phyloP scores from a whole-genome alignment of 163 green algal genomes.

The Smithsoniella earleae region DNA sequence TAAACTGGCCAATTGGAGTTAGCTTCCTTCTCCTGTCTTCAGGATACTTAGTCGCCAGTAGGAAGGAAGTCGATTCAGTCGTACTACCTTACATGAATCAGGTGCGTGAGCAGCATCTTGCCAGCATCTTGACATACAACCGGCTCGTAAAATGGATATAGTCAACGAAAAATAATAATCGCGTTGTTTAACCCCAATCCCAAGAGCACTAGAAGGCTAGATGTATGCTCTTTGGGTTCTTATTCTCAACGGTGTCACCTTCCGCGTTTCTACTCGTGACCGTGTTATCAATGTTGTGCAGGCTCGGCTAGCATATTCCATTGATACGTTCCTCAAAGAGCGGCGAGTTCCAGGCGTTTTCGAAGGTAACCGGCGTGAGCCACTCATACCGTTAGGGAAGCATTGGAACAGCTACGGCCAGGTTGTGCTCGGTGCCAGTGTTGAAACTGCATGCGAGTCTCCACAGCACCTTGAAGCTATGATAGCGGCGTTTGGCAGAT shows the following conservation, averaged over 20 bases:
- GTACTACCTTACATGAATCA: conserved; percentile 73
- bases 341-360: conserved; percentile 40
- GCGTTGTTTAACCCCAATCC: too few species aligned
- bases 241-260: too few species aligned
- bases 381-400: conserved; percentile 48
- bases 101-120: not conserved
- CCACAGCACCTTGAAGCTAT: conserved; percentile 46
- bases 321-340: conserved; percentile 35
- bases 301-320: conserved; percentile 48
- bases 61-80: conserved; percentile 62
- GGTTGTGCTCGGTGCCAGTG: conserved; percentile 50
- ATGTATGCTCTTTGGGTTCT: too few species aligned
- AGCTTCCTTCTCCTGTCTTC: conserved; percentile 22
- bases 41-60: conserved; percentile 45
- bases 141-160: too few species aligned
- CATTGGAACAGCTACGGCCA: conserved; percentile 46
- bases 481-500: conserved; percentile 36
- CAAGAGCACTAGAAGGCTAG: too few species aligned
- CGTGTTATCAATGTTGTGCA: too few species aligned
- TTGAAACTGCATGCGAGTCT: conserved; percentile 51
- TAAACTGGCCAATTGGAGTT: not conserved
- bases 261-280: too few species aligned
- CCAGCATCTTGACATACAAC: too few species aligned
- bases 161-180: too few species aligned
- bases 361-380: conserved; percentile 57